Conservation (phyloP, 371 early-diverging fungal species). For the Zopfochytrium polystomum region DNA sequence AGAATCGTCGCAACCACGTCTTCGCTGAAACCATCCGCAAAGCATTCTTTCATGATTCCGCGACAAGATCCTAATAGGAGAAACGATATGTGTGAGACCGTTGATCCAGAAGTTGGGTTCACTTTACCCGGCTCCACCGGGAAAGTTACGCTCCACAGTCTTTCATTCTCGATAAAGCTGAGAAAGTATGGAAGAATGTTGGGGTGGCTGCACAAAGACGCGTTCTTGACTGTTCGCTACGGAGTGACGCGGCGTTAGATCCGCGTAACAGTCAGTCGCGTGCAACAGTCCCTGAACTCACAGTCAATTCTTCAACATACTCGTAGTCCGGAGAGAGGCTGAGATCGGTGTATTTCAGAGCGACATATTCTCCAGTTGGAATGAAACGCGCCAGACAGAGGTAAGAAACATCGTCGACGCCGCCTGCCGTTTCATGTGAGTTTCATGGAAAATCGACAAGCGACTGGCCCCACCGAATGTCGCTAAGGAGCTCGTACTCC, state of each 20-base stretch:
- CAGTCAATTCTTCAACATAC: constrained; percentile 49
- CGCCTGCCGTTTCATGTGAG: constrained; percentile 39
- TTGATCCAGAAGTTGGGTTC: not conserved
- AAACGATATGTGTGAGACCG: not conserved
- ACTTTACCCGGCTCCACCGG: constrained; percentile 43
- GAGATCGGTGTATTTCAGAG: constrained; percentile 55
- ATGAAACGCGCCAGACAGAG: constrained; percentile 44
- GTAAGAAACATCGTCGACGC: constrained; percentile 58
- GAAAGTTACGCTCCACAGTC: constrained; percentile 54
- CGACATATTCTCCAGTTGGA: constrained; percentile 44
- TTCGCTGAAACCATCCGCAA: constrained; percentile 49
- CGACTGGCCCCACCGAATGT: constrained; percentile 29
- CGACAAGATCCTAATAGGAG: constrained; percentile 40
- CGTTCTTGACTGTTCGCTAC: constrained; percentile 45
- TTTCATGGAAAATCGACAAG: not conserved
- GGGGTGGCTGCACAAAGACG: constrained; percentile 40
- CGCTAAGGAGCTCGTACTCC: constrained; percentile 44
- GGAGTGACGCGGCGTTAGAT: not conserved
- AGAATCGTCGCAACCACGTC: constrained; percentile 48
- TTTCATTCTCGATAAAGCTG: constrained; percentile 51
- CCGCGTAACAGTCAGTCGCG: not conserved
- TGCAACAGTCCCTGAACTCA: constrained; percentile 9
- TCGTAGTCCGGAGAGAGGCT: constrained; percentile 51
- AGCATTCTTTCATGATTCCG: constrained; percentile 44
- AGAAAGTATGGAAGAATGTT: constrained; percentile 51